Evolutionary conservation across 1,139 yeast genomes (phyloP), one percentile per base, ranked within the genome.

Genomic region (Geotrichum macrosporum): DNA sequence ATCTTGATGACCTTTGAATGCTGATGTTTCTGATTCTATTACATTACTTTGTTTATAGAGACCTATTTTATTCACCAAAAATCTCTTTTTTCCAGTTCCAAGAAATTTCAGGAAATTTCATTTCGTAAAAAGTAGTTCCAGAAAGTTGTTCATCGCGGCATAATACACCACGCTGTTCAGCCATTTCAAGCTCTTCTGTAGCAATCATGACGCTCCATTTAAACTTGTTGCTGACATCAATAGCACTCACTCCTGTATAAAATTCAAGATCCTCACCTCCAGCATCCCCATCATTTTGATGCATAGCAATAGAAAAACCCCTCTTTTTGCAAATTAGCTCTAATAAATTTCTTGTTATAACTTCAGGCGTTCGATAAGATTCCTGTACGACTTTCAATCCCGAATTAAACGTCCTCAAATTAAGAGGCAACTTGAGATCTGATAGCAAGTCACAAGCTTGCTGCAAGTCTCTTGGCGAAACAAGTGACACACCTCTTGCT

Each of bases 161-260:
- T 1, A 85, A 60, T 1, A 66, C 65, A 0, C 88, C 92, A 3
- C 66, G 61, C 5, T 71, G 73, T 30, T 84, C 75, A 20, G 84
- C 80, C 50, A 73, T 69, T 47, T 78, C 79, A 15, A 86, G 64
- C 54, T 85, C 86, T 59, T 85, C 94, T 13, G 70, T 71, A 2
- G 89, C 75, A 15, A 86, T 79, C 27, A 78, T 76, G 36, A 81
- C 71, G 15, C 89, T 80, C 89, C 94, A 85, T 30, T 70, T 69
- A 53, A 81, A 73, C 53, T 73, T 74, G 46, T 77, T 75, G 52
- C 82, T 74, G 12, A 78, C 70, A 44, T 76, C 71, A 35, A 67
- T 63, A 3, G 70, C 67, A 2, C 69, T 61, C n/a, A 69, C 64
- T 0, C 76, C 84, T 32, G 35, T n/a, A n/a, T n/a, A n/a, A n/a